Conservation (phyloP, 2,329 filamentous ascomycete species). For the Endoconidiophora polonica region DNA sequence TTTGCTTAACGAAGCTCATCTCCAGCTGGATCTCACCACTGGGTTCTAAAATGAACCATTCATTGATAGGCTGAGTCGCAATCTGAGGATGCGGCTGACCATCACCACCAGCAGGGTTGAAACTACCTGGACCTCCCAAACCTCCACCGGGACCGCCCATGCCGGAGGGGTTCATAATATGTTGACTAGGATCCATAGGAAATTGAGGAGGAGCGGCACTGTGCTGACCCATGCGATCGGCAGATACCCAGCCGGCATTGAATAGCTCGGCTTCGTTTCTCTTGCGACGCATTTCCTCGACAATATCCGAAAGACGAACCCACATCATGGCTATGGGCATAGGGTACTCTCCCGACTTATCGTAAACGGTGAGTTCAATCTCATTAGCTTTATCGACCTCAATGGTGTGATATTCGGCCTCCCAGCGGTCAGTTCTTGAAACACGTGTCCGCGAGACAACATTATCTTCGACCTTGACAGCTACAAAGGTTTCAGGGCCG, state of each 20-base stretch:
- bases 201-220: conserved; percentile 36
- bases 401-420: conserved; percentile 77
- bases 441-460: conserved; percentile 76
- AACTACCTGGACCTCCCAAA: conserved; percentile 25
- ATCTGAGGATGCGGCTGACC: conserved; percentile 28
- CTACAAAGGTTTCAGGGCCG: conserved; percentile 86
- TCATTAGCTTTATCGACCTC: conserved; percentile 98
- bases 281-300: conserved; percentile 92
- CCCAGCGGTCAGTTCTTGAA: conserved; percentile 77
- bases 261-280: conserved; percentile 94
- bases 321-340: conserved; percentile 90
- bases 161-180: conserved; percentile 15
- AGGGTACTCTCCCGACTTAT: conserved; percentile 79
- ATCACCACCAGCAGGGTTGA: conserved; percentile 19
- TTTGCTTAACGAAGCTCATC: conserved; percentile 83
- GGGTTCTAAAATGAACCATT: conserved; percentile 94
- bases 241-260: conserved; percentile 89
- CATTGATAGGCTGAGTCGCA: conserved; percentile 54
- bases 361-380: conserved; percentile 93
- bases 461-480: conserved; percentile 91
- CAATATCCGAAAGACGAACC: conserved; percentile 92
- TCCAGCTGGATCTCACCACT: conserved; percentile 83
- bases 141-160: conserved; percentile 21
- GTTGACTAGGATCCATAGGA: conserved; percentile 34
- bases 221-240: conserved; percentile 71